A percentile compares a stretch with the other conserved stretches of the same genome.
Evolutionary conservation across 2,329 filamentous ascomycete genomes (phyloP).

Genomic region (Calonectria naviculata): DNA sequence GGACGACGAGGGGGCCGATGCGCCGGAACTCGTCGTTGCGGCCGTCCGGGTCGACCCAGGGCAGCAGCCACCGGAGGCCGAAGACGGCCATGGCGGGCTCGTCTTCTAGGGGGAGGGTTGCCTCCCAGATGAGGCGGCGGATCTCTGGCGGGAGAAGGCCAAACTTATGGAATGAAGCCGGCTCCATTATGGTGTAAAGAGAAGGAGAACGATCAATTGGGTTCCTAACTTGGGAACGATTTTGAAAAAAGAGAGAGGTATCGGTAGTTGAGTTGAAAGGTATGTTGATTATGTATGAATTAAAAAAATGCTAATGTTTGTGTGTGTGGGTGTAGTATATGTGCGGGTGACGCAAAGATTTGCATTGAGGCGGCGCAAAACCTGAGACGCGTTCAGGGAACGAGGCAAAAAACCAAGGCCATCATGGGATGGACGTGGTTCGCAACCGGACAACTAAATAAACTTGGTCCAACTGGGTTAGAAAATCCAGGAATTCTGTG

Average conservation of each 20-base stretch:
- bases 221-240: neutral
- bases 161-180: slow-evolving; percentile 32
- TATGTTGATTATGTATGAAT: too few relatives aligned
- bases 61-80: slow-evolving; percentile 26
- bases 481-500: too few relatives aligned
- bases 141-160: slow-evolving; percentile 37
- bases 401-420: neutral
- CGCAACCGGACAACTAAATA: neutral
- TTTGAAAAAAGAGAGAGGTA: too few relatives aligned
- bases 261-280: too few relatives aligned
- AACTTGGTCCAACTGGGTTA: neutral
- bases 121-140: slow-evolving; percentile 38
- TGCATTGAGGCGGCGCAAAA: neutral
- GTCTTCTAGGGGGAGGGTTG: slow-evolving; percentile 20
- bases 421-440: neutral
- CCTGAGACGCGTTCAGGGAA: neutral
- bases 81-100: slow-evolving; percentile 32
- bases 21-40: slow-evolving; percentile 5
- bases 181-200: neutral
- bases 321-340: neutral
- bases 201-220: neutral
- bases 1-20: slow-evolving; percentile 16
- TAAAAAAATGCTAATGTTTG: neutral
- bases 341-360: neutral
- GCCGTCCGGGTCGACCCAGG: slow-evolving; percentile 10